Conservation (phyloP, 2,329 filamentous ascomycete species). For the Cytospora mali region DNA sequence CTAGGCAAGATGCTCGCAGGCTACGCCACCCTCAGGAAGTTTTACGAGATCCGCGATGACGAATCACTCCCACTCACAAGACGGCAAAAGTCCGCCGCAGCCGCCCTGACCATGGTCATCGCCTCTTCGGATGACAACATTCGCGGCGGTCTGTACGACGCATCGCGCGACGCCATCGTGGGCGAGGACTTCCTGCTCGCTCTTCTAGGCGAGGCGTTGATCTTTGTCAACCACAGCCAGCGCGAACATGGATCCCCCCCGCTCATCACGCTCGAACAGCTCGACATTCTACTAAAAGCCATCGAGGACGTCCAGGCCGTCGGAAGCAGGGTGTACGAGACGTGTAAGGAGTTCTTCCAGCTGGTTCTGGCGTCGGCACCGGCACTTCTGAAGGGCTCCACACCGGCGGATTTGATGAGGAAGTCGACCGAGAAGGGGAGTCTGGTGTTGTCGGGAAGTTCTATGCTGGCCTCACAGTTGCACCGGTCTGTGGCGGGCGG, state of each 20-base stretch:
- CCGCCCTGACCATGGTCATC: slow-evolving; percentile 79
- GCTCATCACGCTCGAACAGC: slow-evolving; percentile 70
- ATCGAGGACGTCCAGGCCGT: slow-evolving; percentile 81
- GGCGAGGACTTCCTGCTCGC: slow-evolving; percentile 85
- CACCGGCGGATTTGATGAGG: slow-evolving; percentile 65
- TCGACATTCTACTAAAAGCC: slow-evolving; percentile 74
- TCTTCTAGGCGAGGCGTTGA: slow-evolving; percentile 74
- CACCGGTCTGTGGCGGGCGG: slow-evolving; percentile 62
- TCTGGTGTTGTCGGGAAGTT: slow-evolving; percentile 73
- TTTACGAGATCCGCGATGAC: slow-evolving; percentile 82
- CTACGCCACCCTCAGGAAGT: slow-evolving; percentile 87
- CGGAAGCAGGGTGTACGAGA: slow-evolving; percentile 67
- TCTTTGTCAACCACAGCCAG: slow-evolving; percentile 65
- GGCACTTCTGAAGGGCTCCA: slow-evolving; percentile 59
- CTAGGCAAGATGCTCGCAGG: slow-evolving; percentile 86
- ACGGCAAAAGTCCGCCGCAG: slow-evolving; percentile 71
- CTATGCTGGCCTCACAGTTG: slow-evolving; percentile 66
- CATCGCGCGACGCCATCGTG: slow-evolving; percentile 77
- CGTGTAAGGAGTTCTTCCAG: slow-evolving; percentile 77
- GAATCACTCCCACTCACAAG: slow-evolving; percentile 55
- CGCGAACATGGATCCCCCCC: slow-evolving; percentile 38
- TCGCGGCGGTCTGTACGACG: slow-evolving; percentile 85
- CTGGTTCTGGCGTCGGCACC: slow-evolving; percentile 73
- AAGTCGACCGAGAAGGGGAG: slow-evolving; percentile 59
- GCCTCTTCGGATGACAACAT: slow-evolving; percentile 88